A percentile compares a stretch with the other conserved stretches of the same genome.
These are phyloP conservation scores for Citrus glauca DNA, from an alignment of 345 rosid species.

Conservation along the genomic window DNA sequence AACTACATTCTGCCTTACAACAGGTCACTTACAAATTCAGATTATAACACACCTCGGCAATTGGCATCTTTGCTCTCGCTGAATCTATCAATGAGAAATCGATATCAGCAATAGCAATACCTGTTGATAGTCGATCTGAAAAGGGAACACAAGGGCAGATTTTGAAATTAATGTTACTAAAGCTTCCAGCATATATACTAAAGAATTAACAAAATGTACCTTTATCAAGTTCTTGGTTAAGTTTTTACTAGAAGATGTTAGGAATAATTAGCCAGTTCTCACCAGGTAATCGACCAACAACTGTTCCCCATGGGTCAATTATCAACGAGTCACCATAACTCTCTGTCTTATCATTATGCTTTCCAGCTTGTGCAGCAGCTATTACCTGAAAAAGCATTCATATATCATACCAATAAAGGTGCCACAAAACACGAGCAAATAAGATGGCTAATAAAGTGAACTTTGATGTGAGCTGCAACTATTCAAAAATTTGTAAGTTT, in stretches of 20 bases:
- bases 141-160: slow-evolving; percentile 8
- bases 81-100: slow-evolving; percentile 75
- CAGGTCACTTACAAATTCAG: slow-evolving; percentile 25
- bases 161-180: background rate
- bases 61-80: slow-evolving; percentile 77
- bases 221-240: background rate
- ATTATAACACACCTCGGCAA: slow-evolving; percentile 49
- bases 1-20: background rate
- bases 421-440: background rate
- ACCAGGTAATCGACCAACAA: slow-evolving; percentile 81
- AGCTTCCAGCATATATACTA: background rate
- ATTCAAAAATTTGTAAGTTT: background rate
- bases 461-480: background rate
- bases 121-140: slow-evolving; percentile 71
- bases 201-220: background rate
- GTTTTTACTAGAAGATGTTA: background rate
- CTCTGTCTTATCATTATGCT: slow-evolving; percentile 76
- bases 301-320: slow-evolving; percentile 92
- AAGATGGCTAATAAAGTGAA: background rate
- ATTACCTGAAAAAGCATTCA: slow-evolving; percentile 46
- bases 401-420: background rate
- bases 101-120: slow-evolving; percentile 78
- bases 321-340: slow-evolving; percentile 77
- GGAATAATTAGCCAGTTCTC: slow-evolving; percentile 5
- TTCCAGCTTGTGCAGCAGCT: slow-evolving; percentile 88